Evolutionary conservation across 148 eudicot genomes (phyloP), one percentile per base, ranked within the genome.

Genomic region (Cornus suecica): DNA sequence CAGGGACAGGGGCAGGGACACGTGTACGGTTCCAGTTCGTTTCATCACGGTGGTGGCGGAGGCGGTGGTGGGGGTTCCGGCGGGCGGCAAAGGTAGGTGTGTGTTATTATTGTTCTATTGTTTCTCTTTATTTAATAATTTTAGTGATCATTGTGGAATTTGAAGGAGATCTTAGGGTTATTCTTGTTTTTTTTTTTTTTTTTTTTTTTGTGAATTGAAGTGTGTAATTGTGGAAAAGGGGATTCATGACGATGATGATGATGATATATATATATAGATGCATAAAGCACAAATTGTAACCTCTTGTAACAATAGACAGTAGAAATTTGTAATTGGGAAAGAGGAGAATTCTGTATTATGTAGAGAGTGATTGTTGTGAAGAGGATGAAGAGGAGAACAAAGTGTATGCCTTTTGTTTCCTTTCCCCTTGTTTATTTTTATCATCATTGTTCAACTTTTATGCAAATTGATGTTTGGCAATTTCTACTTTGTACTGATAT

Each of bases 1-100:
- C n/a, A n/a, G 52, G 81, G 84, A 66, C 76, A 70, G n/a, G n/a
- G n/a, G 65, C 84, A 82, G 52, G 81, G 84, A 66, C 76, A 70
- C 64, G 61, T 82, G 79, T 78, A 82, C 66, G 79, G 81, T 3
- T 68, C 77, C 13, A 74, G 78, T n/a, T 70, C 54, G 2, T 48
- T 48, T 48, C 54, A 69, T 60, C 77, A 74, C 3, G 62, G 61
- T 3, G 30, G 62, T 25, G 41, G 63, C 31, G 27, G 30, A 18
- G 22, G 32, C 30, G 66, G 28, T 37, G 56, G 20, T 1, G 51
- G 32, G 27, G 58, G 34, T 10, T 27, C 58, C 69, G 48, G 32
- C 20, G 62, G n/a, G 61, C 41, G 28, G n/a, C 22, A 48, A 34
- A 18, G 48, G 65, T 76, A 29, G 71, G 63, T 31, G 16, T 23